These are phyloP conservation scores for Betula pendula DNA, from an alignment of 306 rosid species.

Conservation along the genomic window DNA sequence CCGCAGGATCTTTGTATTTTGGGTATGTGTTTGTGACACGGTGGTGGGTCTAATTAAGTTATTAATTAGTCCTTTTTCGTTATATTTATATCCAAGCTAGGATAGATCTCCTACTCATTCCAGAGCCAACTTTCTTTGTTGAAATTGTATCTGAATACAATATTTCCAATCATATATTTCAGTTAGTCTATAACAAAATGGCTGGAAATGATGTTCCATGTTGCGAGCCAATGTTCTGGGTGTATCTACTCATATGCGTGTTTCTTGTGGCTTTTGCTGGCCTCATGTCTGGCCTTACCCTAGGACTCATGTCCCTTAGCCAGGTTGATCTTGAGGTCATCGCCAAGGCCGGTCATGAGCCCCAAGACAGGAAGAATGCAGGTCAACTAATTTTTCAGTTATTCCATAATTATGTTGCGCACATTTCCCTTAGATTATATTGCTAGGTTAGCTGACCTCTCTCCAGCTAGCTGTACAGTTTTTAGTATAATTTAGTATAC, in stretches of 20 bases:
- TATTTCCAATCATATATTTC: no score
- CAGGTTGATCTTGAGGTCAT: conserved; percentile 81
- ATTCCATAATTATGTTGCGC: not conserved
- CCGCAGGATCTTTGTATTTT: not conserved
- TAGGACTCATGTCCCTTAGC: conserved; percentile 69
- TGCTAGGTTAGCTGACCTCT: no score
- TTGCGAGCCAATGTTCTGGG: conserved; percentile 59
- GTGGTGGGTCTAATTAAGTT: not conserved
- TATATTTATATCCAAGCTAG: conserved; percentile 1
- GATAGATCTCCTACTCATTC: not conserved
- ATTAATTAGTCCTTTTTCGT: not conserved
- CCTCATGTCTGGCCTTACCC: conserved; percentile 66
- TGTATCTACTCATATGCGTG: conserved; percentile 36
- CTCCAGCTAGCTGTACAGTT: no score
- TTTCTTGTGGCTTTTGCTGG: conserved; percentile 60
- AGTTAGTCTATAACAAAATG: conserved; percentile 31
- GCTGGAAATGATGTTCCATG: conserved; percentile 43
- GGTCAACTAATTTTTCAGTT: conserved; percentile 31
- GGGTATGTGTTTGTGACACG: not conserved
- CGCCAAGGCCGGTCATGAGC: conserved; percentile 55
- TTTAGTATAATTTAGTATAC: no score
- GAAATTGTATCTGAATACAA: no score
- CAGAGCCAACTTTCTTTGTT: not conserved
- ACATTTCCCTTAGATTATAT: not conserved
- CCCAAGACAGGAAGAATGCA: conserved; percentile 62